A percentile compares a stretch with the other conserved stretches of the same genome.
Conservation (phyloP, 2,329 filamentous ascomycete species). For the Sordariomycetes sp. region DNA sequence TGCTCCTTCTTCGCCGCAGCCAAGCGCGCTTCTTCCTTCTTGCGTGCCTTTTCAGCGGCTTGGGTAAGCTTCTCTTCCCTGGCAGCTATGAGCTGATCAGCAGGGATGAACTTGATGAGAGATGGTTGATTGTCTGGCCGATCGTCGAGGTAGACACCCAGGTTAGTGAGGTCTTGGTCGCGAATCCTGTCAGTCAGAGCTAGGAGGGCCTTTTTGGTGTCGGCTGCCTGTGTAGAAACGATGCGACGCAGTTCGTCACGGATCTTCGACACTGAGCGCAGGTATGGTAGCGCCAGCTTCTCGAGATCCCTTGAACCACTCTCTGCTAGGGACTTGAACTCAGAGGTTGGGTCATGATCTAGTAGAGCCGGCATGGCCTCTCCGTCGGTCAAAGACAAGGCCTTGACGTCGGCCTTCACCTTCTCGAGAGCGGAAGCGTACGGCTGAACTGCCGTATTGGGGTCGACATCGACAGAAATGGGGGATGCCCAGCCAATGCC, state of each 20-base stretch:
- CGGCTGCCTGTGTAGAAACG: constrained; percentile 31
- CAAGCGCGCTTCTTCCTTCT: constrained; percentile 45
- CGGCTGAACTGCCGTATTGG: constrained; percentile 34
- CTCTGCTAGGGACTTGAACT: constrained; percentile 35
- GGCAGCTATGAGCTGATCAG: constrained; percentile 45
- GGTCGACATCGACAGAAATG: constrained; percentile 29
- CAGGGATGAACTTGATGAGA: constrained; percentile 59
- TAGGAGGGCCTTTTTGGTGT: constrained; percentile 63
- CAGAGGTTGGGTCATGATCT: constrained; percentile 29
- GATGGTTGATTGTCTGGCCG: constrained; percentile 57
- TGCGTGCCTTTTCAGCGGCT: constrained; percentile 49
- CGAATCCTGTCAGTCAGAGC: constrained; percentile 71
- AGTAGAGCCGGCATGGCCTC: constrained; percentile 33
- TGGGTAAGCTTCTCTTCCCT: constrained; percentile 50
- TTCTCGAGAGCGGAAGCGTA: constrained; percentile 35
- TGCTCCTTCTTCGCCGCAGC: constrained; percentile 39
- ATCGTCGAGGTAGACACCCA: constrained; percentile 85
- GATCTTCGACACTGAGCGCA: constrained; percentile 44
- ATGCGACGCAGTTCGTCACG: constrained; percentile 55
- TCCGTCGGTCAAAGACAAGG: constrained; percentile 36
- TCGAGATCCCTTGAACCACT: constrained; percentile 41
- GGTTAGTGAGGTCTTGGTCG: constrained; percentile 69
- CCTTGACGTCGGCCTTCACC: constrained; percentile 35
- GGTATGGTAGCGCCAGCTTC: constrained; percentile 43
- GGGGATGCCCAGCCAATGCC: constrained; percentile 46